These are phyloP conservation scores for Fraxinus nigra DNA, from an alignment of 305 asterid genomes.

Conservation along the genomic window DNA sequence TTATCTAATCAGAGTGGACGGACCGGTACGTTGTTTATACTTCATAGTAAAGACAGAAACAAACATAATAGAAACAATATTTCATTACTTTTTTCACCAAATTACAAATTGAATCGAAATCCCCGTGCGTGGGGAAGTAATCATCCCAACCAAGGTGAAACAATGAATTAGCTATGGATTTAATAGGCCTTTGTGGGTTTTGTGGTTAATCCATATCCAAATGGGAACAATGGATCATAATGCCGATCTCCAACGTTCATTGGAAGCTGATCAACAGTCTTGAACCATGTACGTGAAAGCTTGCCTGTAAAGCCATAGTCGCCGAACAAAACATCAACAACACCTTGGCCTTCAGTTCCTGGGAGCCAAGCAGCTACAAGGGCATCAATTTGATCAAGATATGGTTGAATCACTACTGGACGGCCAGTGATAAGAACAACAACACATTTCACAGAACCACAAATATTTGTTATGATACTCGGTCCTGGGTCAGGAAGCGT, in stretches of 20 bases:
- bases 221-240: conserved; percentile 44
- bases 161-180: not conserved
- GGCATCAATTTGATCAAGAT: conserved; percentile 29
- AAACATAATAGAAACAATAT: not conserved
- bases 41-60: not conserved
- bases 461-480: conserved; percentile 32
- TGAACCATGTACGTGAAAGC: conserved; percentile 52
- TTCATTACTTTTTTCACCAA: not conserved
- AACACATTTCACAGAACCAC: conserved; percentile 40
- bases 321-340: conserved; percentile 46
- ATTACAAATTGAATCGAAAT: not conserved
- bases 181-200: conserved; percentile 14
- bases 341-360: conserved; percentile 53
- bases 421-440: conserved; percentile 47
- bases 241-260: conserved; percentile 47
- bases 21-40: not conserved
- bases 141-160: not conserved
- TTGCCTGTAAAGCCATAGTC: conserved; percentile 42
- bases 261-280: conserved; percentile 47
- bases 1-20: no score
- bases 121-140: not conserved
- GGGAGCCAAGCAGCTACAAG: conserved; percentile 55
- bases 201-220: conserved; percentile 42
- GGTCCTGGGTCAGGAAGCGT: conserved; percentile 41
- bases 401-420: conserved; percentile 47